Percentiles rank a stretch among this genome's conserved stretches.
phyloP scores from a whole-genome alignment of 257 asterid genomes.

The Perilla frutescens region DNA sequence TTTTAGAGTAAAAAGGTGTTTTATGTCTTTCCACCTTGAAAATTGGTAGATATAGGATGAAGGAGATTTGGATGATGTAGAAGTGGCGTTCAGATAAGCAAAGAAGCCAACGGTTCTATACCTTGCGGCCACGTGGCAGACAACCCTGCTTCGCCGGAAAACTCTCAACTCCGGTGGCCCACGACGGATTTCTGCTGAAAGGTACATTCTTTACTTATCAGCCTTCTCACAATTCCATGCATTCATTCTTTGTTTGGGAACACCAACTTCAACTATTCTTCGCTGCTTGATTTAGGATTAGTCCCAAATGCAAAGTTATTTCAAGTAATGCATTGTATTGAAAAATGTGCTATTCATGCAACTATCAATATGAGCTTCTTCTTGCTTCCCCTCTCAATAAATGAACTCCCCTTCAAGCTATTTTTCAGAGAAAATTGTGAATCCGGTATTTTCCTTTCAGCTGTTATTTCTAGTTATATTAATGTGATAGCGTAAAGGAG shows the following conservation, averaged over 20 bases:
- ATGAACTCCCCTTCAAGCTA: background rate
- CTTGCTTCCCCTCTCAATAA: background rate
- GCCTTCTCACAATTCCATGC: background rate
- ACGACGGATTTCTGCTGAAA: conserved; percentile 23
- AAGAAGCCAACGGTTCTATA: conserved; percentile 33
- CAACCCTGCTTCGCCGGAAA: conserved; percentile 34
- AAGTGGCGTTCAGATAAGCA: conserved; percentile 38
- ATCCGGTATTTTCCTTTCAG: background rate
- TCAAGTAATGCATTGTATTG: conserved; percentile 1
- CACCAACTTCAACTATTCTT: background rate
- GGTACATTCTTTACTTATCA: conserved; percentile 25
- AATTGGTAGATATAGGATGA: conserved; percentile 26
- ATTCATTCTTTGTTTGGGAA: conserved; percentile 4
- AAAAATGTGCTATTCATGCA: background rate
- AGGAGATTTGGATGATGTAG: conserved; percentile 46
- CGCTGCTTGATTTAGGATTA: background rate
- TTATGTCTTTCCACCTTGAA: conserved; percentile 34
- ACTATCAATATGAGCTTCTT: background rate
- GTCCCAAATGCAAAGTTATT: background rate
- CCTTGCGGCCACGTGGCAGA: conserved; percentile 39
- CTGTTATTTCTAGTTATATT: background rate
- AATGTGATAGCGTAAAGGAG: background rate
- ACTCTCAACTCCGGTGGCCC: conserved; percentile 24
- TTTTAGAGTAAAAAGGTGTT: conserved; percentile 17
- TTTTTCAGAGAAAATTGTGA: background rate